phyloP scores from a whole-genome alignment of 257 asterid species.

The Solanum peruvianum region DNA sequence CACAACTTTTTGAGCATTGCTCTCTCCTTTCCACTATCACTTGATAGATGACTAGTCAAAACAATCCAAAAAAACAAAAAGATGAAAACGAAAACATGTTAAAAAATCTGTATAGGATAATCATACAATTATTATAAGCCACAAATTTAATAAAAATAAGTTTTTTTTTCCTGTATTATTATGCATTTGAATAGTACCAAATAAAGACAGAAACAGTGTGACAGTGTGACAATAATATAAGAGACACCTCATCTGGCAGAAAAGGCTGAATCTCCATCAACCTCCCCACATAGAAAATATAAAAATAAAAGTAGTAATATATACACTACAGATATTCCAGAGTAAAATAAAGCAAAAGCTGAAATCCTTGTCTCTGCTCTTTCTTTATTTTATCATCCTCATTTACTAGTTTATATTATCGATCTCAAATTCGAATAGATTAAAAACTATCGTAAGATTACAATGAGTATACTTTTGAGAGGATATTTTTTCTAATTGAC shows the following conservation, averaged over 20 bases:
- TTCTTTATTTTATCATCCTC: neutral
- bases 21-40: neutral
- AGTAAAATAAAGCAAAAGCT: slow-evolving; percentile 22
- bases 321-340: neutral
- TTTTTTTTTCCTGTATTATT: neutral
- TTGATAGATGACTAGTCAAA: neutral
- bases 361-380: slow-evolving; percentile 1
- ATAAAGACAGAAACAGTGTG: neutral
- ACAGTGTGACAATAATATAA: neutral
- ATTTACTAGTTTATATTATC: neutral
- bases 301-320: neutral
- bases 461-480: neutral
- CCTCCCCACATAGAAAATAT: neutral
- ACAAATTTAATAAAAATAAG: neutral
- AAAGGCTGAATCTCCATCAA: neutral
- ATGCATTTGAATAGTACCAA: neutral
- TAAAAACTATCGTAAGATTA: neutral
- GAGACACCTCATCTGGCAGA: neutral
- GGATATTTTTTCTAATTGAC: slow-evolving; percentile 7
- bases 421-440: neutral
- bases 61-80: neutral
- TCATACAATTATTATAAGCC: neutral
- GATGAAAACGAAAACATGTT: neutral
- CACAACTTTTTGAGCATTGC: neutral
- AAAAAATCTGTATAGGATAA: neutral